Evolutionary conservation across 2,329 filamentous ascomycete genomes (phyloP), one percentile per base, ranked within the genome.

Genomic region (Scedosporium minutisporum): DNA sequence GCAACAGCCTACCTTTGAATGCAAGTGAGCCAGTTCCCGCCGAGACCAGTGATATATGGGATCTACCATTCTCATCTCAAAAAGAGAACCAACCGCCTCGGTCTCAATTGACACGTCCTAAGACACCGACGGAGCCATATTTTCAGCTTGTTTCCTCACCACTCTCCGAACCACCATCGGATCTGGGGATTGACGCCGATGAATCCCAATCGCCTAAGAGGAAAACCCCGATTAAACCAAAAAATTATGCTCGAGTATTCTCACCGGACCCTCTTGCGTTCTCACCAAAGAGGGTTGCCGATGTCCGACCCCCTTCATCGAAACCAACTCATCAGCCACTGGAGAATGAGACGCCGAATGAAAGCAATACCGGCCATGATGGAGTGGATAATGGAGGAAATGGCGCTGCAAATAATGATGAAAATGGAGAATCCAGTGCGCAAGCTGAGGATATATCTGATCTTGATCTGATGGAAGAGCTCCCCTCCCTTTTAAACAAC

Each of bases 101-200:
- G 23, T 29, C 33, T 27, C 29, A 6, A n/a, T n/a, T 21, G 12
- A 23, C 14, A 44, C 38, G 14, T 5, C 33, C 51, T 18, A 41
- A 14, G 18, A 46, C 23, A 63, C 27, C 38, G 23, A 46, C 21
- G n/a, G 33, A 57, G n/a, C 51, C 38, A 16, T 27, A 57, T 25
- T 16, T 21, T 29, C 3, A 6, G 12, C 18, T 57, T 10, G 14
- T 27, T 4, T 62, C 60, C n/a, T 62, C 60, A 3, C 60, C 60
- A n/a, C 33, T 62, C 25, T 62, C 60, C 23, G 60, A 62, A 21
- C 60, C 60, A 25, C 60, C 60, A 14, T 62, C 60, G 3, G 60
- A 62, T 14, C 38, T 62, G n/a, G 38, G 18, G n/a, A 57, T 53
- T 4, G 60, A 58, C 10, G 38, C 38, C 3, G 60, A 55, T 6